Conservation (phyloP, 2,329 filamentous ascomycete genomes). For the Fusarium anguioides region DNA sequence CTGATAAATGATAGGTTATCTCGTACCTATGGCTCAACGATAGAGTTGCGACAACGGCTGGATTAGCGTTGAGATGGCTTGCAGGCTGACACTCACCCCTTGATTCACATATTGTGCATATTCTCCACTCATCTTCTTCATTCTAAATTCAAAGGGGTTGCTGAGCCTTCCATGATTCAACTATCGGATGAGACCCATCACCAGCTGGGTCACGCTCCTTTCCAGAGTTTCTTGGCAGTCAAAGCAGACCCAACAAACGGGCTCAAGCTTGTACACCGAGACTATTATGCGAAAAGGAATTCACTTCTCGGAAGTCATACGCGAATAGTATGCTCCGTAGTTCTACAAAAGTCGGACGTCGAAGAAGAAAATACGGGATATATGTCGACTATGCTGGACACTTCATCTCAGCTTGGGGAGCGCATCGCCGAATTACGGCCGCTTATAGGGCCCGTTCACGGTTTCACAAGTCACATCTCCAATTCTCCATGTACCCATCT, state of each 20-base stretch:
- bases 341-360: slow-evolving; percentile 19
- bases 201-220: slow-evolving; percentile 10
- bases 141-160: slow-evolving; percentile 9
- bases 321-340: not conserved
- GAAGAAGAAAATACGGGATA: slow-evolving; percentile 31
- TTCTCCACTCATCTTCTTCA: slow-evolving; percentile 16
- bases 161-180: not conserved
- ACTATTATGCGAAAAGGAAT: not conserved
- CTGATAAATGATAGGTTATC: not conserved
- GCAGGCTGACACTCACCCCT: not conserved
- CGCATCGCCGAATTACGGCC: slow-evolving; percentile 36
- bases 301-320: slow-evolving; percentile 10
- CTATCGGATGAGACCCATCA: slow-evolving; percentile 11
- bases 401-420: not conserved
- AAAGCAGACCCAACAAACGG: too few relatives aligned
- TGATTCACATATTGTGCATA: slow-evolving; percentile 8
- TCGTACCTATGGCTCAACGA: not conserved
- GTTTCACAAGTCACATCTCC: slow-evolving; percentile 27
- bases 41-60: slow-evolving; percentile 9
- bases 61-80: not conserved
- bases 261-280: slow-evolving; percentile 9
- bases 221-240: slow-evolving; percentile 10
- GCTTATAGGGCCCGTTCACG: slow-evolving; percentile 26
- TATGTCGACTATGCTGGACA: slow-evolving; percentile 6
- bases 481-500: slow-evolving; percentile 23